Base-by-base conservation (phyloP, 2,329 filamentous ascomycete species). In the Aspergillus sp. region DNA sequence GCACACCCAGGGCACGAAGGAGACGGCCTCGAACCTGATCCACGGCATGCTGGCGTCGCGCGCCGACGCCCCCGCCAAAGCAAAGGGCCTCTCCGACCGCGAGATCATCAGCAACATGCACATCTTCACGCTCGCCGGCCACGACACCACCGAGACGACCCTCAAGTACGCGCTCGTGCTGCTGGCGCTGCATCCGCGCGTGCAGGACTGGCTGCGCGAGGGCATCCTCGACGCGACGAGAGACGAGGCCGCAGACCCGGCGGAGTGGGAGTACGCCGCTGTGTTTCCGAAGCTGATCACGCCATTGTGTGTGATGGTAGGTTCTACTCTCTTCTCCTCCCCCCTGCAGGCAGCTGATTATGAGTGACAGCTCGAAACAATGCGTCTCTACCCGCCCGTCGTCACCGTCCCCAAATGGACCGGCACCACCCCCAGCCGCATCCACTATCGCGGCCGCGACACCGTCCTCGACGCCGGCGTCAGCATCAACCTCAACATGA, bases 81-180 rank as follows among this genome's bases (percentile, higher is more conserved):
- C 51, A 13, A 16, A 10, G 4, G 52, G 57, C 5, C 40, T 63
- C 1, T 45, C 59, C 5, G 58, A 62, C 32, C 32, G 42, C 38
- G 78, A 82, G 54, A 74, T 82, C 5, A 76, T 76, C 38, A 76
- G 78, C 14, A 81, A 81, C 43, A 64, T 79, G 47, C 79, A 78
- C 47, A 65, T 76, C 0, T 72, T 80, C 56, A 79, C 77, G 45
- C 68, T 81, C 45, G 79, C 79, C 0, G 79, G 79, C 1, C 78
- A 81, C 50, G 79, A 82, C 52, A 81, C 78, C 0, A 78, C 77
- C 0, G 76, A 78, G 1, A 73, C 78, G 31, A 74, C 73, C 0
- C 58, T 81, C 4, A 69, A 71, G 1, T 80, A 73, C 47, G 64
- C 71, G 0, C 59, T 78, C 1, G 59, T 73, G 9, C 72, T 78